Conservation (phyloP, 2,329 filamentous ascomycete species). For the Periglandula ipomoeae region DNA sequence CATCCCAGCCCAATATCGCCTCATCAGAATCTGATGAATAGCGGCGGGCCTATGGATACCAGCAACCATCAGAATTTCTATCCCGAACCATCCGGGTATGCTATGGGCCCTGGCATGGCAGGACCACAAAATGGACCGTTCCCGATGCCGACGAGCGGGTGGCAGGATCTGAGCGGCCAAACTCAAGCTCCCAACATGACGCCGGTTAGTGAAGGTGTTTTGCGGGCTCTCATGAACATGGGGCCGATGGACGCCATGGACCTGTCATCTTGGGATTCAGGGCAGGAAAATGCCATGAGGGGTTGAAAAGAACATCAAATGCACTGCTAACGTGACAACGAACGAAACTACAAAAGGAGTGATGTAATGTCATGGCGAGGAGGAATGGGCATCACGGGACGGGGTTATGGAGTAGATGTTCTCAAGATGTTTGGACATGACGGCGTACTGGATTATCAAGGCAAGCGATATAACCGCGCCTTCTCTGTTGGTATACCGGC, state of each 20-base stretch:
- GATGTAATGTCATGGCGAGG: not conserved
- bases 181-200: constrained; percentile 33
- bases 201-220: constrained; percentile 46
- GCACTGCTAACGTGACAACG: not conserved
- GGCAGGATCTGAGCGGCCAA: constrained; percentile 33
- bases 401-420: not conserved
- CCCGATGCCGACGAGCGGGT: constrained; percentile 32
- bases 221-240: constrained; percentile 49
- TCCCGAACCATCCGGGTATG: constrained; percentile 28
- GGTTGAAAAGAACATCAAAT: not conserved
- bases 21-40: constrained; percentile 30
- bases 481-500: constrained; percentile 3
- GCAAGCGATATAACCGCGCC: constrained; percentile 1
- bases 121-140: constrained; percentile 25
- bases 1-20: constrained; percentile 41
- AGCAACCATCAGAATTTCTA: constrained; percentile 30
- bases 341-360: not conserved
- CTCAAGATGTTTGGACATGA: not conserved
- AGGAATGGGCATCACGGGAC: not conserved
- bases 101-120: constrained; percentile 14
- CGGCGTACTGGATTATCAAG: not conserved
- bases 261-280: constrained; percentile 37
- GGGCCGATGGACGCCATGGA: constrained; percentile 54
- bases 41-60: constrained; percentile 25
- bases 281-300: constrained; percentile 17